Percentiles rank a stretch among this genome's conserved stretches.
Evolutionary conservation across 2,329 filamentous ascomycete genomes (phyloP).

Genomic region (Talaromyces pinophilus): DNA sequence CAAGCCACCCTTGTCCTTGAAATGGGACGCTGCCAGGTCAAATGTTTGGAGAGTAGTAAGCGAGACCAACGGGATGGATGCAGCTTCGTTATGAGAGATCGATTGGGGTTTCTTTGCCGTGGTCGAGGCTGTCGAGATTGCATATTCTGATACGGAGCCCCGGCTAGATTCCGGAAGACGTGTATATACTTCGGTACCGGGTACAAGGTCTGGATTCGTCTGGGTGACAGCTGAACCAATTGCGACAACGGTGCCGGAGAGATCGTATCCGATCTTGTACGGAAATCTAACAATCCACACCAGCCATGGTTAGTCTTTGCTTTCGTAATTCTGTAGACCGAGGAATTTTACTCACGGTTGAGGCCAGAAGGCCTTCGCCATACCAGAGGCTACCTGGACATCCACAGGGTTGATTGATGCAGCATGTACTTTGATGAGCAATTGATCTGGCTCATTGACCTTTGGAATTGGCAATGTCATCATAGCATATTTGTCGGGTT

Average conservation of each 20-base stretch:
- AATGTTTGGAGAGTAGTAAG: not conserved
- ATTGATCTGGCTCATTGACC: not conserved
- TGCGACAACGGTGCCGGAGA: not conserved
- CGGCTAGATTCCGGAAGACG: not conserved
- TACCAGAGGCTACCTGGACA: not conserved
- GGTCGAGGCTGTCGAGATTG: not conserved
- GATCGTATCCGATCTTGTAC: not conserved
- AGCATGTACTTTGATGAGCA: not conserved
- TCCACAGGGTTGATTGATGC: not conserved
- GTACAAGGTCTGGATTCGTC: not conserved
- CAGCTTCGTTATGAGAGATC: not conserved
- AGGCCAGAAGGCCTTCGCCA: not conserved
- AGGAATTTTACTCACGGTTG: not conserved
- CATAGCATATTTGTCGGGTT: not conserved
- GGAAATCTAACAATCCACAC: not conserved
- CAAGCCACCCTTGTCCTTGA: not conserved
- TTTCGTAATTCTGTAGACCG: not conserved
- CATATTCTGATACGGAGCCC: not conserved
- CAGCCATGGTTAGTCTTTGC: not conserved
- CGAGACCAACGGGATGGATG: not conserved
- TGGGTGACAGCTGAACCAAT: not conserved
- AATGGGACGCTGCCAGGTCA: not conserved
- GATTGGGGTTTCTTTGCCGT: not conserved
- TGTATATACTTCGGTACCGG: not conserved
- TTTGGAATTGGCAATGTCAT: not conserved